Percentiles rank a stretch among this genome's conserved stretches.
These are phyloP conservation scores for Sporothrix euskadiensis DNA, from an alignment of 2,329 filamentous ascomycete species.

Conservation along the genomic window DNA sequence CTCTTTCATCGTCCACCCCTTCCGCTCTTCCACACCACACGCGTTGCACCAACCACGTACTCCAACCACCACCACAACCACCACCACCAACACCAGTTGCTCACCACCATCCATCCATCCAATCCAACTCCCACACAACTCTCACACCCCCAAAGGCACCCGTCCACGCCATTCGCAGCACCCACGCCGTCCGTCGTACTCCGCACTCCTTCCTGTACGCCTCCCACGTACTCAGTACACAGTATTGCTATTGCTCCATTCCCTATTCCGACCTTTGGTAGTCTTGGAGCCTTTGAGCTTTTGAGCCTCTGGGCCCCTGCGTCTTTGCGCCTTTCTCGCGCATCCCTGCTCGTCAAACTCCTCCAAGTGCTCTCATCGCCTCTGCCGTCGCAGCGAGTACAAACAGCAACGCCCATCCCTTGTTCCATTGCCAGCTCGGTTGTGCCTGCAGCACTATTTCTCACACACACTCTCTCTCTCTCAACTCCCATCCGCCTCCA, in stretches of 20 bases:
- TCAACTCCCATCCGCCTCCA: conserved; percentile 13
- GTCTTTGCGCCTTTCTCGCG: background rate
- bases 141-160: background rate
- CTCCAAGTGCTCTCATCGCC: background rate
- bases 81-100: background rate
- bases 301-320: background rate
- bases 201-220: too few relatives aligned
- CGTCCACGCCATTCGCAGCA: conserved; percentile 4
- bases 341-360: background rate
- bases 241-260: too few relatives aligned
- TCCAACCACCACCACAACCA: background rate
- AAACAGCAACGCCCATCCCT: conserved; percentile 20
- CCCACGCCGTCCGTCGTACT: background rate
- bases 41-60: background rate
- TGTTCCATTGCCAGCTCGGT: conserved; percentile 16
- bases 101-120: conserved; percentile 14
- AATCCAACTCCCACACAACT: background rate
- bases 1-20: background rate
- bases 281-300: too few relatives aligned
- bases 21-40: background rate
- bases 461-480: background rate
- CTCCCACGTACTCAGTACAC: too few relatives aligned
- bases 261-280: too few relatives aligned
- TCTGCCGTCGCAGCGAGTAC: conserved; percentile 11
- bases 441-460: background rate